Evolutionary conservation across 148 eudicot genomes (phyloP).

Genomic region (Camellia japonica): DNA sequence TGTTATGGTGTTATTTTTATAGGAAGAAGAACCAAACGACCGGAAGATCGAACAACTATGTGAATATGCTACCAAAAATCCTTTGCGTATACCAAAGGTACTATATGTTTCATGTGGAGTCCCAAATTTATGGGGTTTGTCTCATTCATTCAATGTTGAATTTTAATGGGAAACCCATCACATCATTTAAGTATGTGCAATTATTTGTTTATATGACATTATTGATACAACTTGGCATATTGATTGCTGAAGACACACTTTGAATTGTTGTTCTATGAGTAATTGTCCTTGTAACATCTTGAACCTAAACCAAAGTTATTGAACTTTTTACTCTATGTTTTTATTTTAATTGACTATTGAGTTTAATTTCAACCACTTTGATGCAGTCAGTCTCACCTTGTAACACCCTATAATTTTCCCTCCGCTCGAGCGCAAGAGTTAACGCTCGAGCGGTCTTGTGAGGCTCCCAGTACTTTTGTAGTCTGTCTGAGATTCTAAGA

Average conservation of each 20-base stretch:
- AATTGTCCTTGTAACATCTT: neutral
- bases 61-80: slow-evolving; percentile 94
- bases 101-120: neutral
- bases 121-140: neutral
- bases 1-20: slow-evolving; percentile 5
- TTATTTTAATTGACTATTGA: neutral
- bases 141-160: neutral
- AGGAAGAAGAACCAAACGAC: slow-evolving; percentile 89
- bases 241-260: neutral
- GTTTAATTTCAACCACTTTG: neutral
- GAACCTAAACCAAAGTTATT: neutral
- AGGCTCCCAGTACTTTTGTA: too few species aligned
- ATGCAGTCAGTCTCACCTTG: neutral
- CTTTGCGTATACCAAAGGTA: slow-evolving; percentile 96
- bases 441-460: too few species aligned
- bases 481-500: too few species aligned
- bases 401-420: too few species aligned
- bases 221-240: neutral
- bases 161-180: neutral
- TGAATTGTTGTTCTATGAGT: neutral
- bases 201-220: neutral
- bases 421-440: too few species aligned
- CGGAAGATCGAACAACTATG: slow-evolving; percentile 89
- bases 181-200: neutral
- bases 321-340: neutral